Conservation (phyloP, 306 rosid genomes). For the Delonix regia region DNA sequence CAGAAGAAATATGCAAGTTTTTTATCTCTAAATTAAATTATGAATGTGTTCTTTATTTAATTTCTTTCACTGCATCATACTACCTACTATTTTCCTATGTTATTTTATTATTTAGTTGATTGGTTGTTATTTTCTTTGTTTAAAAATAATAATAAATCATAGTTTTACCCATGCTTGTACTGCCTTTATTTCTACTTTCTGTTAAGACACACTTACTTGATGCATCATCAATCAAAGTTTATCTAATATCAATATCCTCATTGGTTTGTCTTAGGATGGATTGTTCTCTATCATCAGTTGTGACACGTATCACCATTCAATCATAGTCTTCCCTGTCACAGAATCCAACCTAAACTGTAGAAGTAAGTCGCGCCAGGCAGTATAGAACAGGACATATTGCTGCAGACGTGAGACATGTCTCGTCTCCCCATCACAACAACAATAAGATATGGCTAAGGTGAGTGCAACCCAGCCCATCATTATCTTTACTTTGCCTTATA, state of each 20-base stretch:
- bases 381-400: slow-evolving; percentile 30
- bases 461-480: slow-evolving; percentile 49
- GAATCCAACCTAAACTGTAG: slow-evolving; percentile 23
- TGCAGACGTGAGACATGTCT: slow-evolving; percentile 41
- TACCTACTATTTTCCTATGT: background rate
- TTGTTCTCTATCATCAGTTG: background rate
- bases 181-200: background rate
- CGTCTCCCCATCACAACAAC: slow-evolving; percentile 40
- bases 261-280: background rate
- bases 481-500: slow-evolving; percentile 34
- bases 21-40: no score
- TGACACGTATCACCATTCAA: background rate
- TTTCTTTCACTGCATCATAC: slow-evolving; percentile 1
- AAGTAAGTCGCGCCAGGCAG: slow-evolving; percentile 27
- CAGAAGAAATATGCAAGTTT: no score
- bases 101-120: background rate
- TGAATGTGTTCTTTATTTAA: no score
- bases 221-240: background rate
- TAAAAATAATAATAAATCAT: background rate
- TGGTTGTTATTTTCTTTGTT: background rate
- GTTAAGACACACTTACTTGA: background rate
- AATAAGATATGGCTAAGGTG: slow-evolving; percentile 38
- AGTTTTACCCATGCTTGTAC: background rate
- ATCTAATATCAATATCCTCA: background rate
- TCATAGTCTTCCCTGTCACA: background rate